Evolutionary conservation across 2,329 filamentous ascomycete genomes (phyloP).

Genomic region (Magnaporthiopsis incrustans): DNA sequence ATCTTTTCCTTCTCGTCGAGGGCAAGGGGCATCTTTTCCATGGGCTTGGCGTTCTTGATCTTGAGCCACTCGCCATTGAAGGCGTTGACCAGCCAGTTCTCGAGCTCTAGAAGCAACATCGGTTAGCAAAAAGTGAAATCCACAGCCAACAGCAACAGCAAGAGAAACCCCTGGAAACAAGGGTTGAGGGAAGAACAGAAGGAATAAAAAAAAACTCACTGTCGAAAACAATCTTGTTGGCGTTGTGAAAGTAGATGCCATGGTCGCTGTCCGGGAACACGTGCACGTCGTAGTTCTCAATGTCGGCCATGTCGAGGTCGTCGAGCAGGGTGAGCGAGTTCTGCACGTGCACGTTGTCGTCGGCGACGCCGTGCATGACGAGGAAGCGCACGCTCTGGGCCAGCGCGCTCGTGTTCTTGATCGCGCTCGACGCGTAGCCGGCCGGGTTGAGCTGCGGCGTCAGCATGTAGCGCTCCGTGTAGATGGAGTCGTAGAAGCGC

Average conservation of each 20-base stretch:
- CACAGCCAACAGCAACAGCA: background rate
- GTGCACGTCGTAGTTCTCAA: slow-evolving; percentile 95
- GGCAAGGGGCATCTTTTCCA: slow-evolving; percentile 13
- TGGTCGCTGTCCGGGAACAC: slow-evolving; percentile 96
- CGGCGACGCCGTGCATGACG: slow-evolving; percentile 90
- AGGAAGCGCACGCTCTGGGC: slow-evolving; percentile 76
- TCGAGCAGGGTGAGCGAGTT: slow-evolving; percentile 86
- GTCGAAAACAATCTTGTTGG: slow-evolving; percentile 83
- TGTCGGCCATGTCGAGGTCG: slow-evolving; percentile 67
- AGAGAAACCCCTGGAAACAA: background rate
- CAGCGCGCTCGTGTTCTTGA: slow-evolving; percentile 68
- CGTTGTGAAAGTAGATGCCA: slow-evolving; percentile 89
- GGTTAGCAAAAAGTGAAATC: slow-evolving; percentile 4
- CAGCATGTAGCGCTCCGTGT: slow-evolving; percentile 96
- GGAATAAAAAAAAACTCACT: slow-evolving; percentile 51
- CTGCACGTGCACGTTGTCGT: slow-evolving; percentile 97
- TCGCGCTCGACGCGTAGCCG: slow-evolving; percentile 69
- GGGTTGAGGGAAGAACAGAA: background rate
- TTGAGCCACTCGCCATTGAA: slow-evolving; percentile 94
- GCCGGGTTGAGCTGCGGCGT: slow-evolving; percentile 72
- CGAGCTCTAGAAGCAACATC: slow-evolving; percentile 48
- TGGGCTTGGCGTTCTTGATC: slow-evolving; percentile 41
- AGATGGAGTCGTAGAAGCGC: slow-evolving; percentile 90
- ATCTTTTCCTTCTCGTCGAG: slow-evolving; percentile 6
- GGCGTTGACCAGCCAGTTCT: slow-evolving; percentile 90